Evolutionary conservation across 306 rosid genomes (phyloP).

Genomic region (Quercus cerris): DNA sequence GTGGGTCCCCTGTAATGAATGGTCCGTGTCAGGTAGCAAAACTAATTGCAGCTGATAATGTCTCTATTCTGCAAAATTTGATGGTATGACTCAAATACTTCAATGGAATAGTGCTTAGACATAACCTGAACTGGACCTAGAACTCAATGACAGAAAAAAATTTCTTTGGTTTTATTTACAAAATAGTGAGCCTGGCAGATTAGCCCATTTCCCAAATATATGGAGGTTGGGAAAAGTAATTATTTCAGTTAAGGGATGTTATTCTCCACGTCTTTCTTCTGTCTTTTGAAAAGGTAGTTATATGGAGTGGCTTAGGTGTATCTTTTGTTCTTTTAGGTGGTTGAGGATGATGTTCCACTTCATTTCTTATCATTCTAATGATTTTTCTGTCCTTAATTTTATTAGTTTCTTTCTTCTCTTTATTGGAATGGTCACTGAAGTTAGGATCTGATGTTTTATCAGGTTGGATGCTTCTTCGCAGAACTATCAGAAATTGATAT

Average conservation of each 20-base stretch:
- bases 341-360: neutral
- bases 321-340: neutral
- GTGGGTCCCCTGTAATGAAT: neutral
- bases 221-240: neutral
- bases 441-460: constrained; percentile 17
- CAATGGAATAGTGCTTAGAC: neutral
- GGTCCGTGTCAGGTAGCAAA: neutral
- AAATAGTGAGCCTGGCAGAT: neutral
- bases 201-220: neutral
- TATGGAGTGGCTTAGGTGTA: neutral
- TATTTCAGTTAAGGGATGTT: neutral
- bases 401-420: constrained; percentile 5
- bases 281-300: neutral
- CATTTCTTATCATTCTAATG: neutral
- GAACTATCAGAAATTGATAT: constrained; percentile 47
- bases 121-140: neutral
- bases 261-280: neutral
- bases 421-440: neutral
- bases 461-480: constrained; percentile 74
- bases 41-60: neutral
- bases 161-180: neutral
- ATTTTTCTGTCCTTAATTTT: neutral
- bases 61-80: neutral
- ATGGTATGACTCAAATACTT: neutral
- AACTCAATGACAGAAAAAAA: neutral